phyloP scores from a whole-genome alignment of 805 yeast species.

The Myxozyma kluyveri region DNA sequence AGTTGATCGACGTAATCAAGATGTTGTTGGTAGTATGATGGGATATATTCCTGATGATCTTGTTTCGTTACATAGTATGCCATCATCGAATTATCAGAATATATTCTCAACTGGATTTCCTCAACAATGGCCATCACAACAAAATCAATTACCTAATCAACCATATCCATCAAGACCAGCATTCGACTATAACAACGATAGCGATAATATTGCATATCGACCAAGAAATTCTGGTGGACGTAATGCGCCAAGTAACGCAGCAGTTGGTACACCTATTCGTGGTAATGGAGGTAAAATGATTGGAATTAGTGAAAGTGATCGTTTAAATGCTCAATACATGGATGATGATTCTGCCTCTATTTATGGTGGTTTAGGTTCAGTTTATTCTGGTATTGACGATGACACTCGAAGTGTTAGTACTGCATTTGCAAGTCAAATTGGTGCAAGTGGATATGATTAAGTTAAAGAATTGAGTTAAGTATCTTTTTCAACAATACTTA shows the following conservation, averaged over 20 bases:
- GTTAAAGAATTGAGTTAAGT: no score
- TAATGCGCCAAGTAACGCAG: neutral
- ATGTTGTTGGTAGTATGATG: constrained; percentile 42
- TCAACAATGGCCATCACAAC: constrained; percentile 16
- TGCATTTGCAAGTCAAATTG: constrained; percentile 33
- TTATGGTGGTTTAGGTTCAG: constrained; percentile 21
- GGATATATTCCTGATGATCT: constrained; percentile 40
- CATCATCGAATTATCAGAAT: constrained; percentile 20
- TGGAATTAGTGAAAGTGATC: constrained; percentile 29
- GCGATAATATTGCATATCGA: neutral
- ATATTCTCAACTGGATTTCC: constrained; percentile 23
- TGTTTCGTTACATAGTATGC: constrained; percentile 9
- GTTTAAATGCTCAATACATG: constrained; percentile 26
- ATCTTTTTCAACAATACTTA: no score
- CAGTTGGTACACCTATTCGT: neutral
- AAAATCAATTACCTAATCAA: no score
- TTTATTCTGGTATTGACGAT: constrained; percentile 27
- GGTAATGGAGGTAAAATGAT: constrained; percentile 7
- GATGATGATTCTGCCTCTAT: constrained; percentile 24
- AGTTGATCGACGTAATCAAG: neutral
- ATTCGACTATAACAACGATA: neutral
- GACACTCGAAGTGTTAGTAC: constrained; percentile 31
- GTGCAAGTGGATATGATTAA: constrained; percentile 18
- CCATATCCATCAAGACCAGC: no score
- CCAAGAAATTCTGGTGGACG: neutral